Evolutionary conservation across 495 filamentous ascomycete genomes (phyloP).

Genomic region (Lepraria neglecta): DNA sequence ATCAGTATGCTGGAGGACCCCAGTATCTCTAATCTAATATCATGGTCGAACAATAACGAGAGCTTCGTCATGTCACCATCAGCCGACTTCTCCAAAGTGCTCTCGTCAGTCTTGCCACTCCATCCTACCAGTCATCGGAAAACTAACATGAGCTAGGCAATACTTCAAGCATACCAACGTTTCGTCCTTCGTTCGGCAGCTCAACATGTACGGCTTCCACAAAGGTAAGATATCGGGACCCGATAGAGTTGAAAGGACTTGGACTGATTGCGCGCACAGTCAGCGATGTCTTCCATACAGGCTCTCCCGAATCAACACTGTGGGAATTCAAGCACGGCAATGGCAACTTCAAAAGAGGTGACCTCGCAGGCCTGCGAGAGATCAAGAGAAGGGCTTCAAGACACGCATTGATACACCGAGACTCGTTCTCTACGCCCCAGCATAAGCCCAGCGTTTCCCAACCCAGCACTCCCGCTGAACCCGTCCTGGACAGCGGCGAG

Average conservation of each 20-base stretch:
- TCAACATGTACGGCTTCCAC: slow-evolving; percentile 99
- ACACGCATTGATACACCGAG: slow-evolving; percentile 89
- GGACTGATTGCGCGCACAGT: slow-evolving; percentile 46
- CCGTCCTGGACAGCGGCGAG: slow-evolving; percentile 70
- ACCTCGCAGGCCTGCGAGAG: slow-evolving; percentile 83
- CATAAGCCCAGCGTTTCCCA: slow-evolving; percentile 69
- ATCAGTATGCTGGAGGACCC: slow-evolving; percentile 91
- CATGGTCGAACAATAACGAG: slow-evolving; percentile 87
- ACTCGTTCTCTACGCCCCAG: slow-evolving; percentile 65
- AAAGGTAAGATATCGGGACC: slow-evolving; percentile 63
- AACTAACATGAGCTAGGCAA: slow-evolving; percentile 47
- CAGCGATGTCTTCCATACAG: slow-evolving; percentile 97
- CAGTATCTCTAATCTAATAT: slow-evolving; percentile 88
- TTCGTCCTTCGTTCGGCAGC: slow-evolving; percentile 92
- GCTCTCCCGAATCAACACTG: slow-evolving; percentile 86
- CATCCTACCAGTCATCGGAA: slow-evolving; percentile 17
- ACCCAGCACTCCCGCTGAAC: slow-evolving; percentile 78
- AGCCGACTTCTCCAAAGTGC: slow-evolving; percentile 95
- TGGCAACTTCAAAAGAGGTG: slow-evolving; percentile 93
- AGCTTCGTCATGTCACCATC: slow-evolving; percentile 99
- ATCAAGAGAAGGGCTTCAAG: slow-evolving; percentile 96
- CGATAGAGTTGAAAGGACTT: not conserved
- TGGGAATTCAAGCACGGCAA: slow-evolving; percentile 99
- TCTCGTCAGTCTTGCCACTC: slow-evolving; percentile 61
- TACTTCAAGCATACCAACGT: slow-evolving; percentile 99